A percentile compares a stretch with the other conserved stretches of the same genome.
Conservation (phyloP, 805 yeast genomes). For the Tetrapisispora arboricola region DNA sequence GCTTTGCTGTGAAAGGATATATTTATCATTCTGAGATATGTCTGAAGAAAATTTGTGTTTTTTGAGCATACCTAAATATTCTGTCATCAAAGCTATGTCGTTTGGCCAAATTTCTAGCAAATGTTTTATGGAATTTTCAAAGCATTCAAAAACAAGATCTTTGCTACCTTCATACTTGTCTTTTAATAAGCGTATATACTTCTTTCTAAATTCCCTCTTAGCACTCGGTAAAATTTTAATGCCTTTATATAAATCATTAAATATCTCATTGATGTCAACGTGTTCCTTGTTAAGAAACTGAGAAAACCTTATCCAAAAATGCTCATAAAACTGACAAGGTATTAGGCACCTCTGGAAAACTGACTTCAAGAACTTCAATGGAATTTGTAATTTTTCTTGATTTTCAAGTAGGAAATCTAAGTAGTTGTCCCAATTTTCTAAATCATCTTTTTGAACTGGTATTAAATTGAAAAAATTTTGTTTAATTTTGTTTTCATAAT, state of each 20-base stretch:
- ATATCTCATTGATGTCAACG: conserved; percentile 22
- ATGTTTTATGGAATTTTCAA: conserved; percentile 8
- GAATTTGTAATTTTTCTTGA: conserved; percentile 19
- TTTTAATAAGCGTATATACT: conserved; percentile 16
- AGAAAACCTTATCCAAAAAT: conserved; percentile 61
- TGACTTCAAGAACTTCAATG: conserved; percentile 29
- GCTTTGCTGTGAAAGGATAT: conserved; percentile 16
- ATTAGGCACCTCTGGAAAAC: conserved; percentile 67
- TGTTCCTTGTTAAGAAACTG: conserved; percentile 34
- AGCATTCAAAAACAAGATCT: conserved; percentile 7
- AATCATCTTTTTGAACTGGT: conserved; percentile 35
- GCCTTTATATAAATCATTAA: conserved; percentile 44
- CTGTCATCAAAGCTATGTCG: conserved; percentile 11
- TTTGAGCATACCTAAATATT: conserved; percentile 17
- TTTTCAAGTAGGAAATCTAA: conserved; percentile 41
- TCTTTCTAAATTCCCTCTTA: conserved; percentile 9
- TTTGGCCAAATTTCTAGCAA: conserved; percentile 12
- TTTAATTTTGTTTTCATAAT: conserved; percentile 55
- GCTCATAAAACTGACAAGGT: conserved; percentile 50
- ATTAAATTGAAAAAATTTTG: conserved; percentile 46
- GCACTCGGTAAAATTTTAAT: conserved; percentile 31
- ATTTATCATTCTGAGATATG: conserved; percentile 13
- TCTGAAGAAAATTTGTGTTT: conserved; percentile 15
- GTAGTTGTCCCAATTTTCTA: conserved; percentile 52
- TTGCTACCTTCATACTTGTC: conserved; percentile 5